These are phyloP conservation scores for Cyberlindnera maclurae DNA, from an alignment of 805 yeast genomes.

Conservation along the genomic window DNA sequence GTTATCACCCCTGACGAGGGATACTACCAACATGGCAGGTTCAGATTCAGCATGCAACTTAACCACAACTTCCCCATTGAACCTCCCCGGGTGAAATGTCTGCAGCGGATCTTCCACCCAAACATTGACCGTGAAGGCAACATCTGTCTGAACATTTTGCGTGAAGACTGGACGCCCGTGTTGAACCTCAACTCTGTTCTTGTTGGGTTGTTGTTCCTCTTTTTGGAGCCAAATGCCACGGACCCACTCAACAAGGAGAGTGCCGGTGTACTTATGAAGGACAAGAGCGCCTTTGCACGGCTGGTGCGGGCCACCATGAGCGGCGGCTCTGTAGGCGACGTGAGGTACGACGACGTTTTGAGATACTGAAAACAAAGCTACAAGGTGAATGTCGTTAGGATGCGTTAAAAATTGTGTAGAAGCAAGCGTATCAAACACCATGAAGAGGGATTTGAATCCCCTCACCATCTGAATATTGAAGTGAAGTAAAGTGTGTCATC, in stretches of 20 bases:
- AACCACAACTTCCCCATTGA: constrained; percentile 81
- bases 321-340: constrained; percentile 59
- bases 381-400: too few relatives aligned
- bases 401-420: too few relatives aligned
- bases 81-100: constrained; percentile 78
- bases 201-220: constrained; percentile 78
- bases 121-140: constrained; percentile 88
- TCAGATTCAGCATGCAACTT: constrained; percentile 59
- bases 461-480: too few relatives aligned
- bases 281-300: constrained; percentile 41
- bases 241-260: constrained; percentile 94
- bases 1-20: constrained; percentile 65
- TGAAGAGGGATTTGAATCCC: too few relatives aligned
- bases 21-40: constrained; percentile 59
- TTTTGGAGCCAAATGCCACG: constrained; percentile 83
- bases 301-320: constrained; percentile 60
- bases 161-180: constrained; percentile 97
- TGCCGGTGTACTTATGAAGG: constrained; percentile 48
- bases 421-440: too few relatives aligned
- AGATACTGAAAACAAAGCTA: background rate
- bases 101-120: constrained; percentile 80
- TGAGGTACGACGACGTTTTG: constrained; percentile 55
- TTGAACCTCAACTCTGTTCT: constrained; percentile 72
- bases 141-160: constrained; percentile 80
- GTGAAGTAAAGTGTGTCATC: too few relatives aligned